Evolutionary conservation across 257 asterid species (phyloP), one percentile per base, ranked within the genome.

Genomic region (Mentha longifolia): DNA sequence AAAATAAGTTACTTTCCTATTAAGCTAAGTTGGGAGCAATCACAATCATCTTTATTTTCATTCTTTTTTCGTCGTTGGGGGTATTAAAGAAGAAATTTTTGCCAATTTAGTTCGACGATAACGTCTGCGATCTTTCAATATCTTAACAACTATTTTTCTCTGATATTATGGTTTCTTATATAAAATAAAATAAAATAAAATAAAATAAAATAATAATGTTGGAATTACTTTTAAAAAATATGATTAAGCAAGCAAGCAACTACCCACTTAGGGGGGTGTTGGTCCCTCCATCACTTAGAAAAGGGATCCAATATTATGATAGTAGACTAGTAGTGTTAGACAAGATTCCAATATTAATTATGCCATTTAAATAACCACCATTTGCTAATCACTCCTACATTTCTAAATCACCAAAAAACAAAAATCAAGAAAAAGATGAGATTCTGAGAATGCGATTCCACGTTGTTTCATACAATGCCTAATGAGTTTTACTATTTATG

Each of bases 261-360:
- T 25, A 66, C 61, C 77, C 79, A 79, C 83, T 78, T 65, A 54
- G 17, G 16, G 16, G 33, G 35, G 0, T 19, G 70, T 37, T 78
- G 83, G 77, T 58, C 79, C 76, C 82, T 78, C 79, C 79, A 78
- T 64, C 74, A 74, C 74, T 64, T 56, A 49, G 41, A 70, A 64
- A 78, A 52, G 58, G 77, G 67, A 63, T 5, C 39, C 39, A 5
- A 35, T 68, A 65, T 65, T 41, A 63, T 50, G 8, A 8, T 66
- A 56, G 22, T 72, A 54, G 60, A 47, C 14, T 13, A 25, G 55
- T 55, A 57, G 67, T 57, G 73, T 65, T 68, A 41, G 57, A 79
- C 73, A 79, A 70, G 74, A 70, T 79, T 64, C 77, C 79, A 43
- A 31, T 64, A 17, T 69, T 33, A 67, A 58, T 70, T 79, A 70